Evolutionary conservation across 768 basidiomycete species (phyloP), one percentile per base, ranked within the genome.

Genomic region (Mycena albidolilacea): DNA sequence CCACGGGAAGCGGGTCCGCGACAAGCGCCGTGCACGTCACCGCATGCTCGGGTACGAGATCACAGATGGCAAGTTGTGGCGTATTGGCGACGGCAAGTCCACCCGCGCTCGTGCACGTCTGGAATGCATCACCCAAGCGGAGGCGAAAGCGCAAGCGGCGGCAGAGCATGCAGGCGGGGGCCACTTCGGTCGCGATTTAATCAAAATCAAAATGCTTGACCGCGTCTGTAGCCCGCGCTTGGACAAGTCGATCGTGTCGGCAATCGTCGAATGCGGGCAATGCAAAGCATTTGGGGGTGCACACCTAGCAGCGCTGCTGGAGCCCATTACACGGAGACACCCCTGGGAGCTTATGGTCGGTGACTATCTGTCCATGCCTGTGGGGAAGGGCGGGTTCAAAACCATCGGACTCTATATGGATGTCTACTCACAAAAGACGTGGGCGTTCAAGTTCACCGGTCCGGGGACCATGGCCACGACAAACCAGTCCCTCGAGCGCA

Each of bases 111-210:
- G 39, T 0, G 48, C 74, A 19, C n/a, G 64, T 2, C 19, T 75
- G 19, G 82, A 83, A 57, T 84, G 83, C 41, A 60, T 83, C 0
- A 76, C 79, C 1, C 72, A 77, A 63, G 69, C 23, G 50, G 82
- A 83, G 58, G 80, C 81, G 3, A 60, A 69, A 1, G 71, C 7
- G 8, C 14, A 75, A 48, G 82, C 81, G 6, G 38, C 69, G 43
- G 57, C 69, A 2, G 69, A 75, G 43, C 81, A 83, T 35, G 37
- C 30, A 39, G 19, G 75, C 8, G 70, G 74, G 0, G 83, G 83
- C 0, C 85, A 86, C 64, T 85, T 79, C 19, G 79, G 80, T 1
- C 66, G 81, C 0, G 84, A 86, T 67, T 14, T 64, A 3, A 78
- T 85, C 64, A 85, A 85, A 52, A 77, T 76, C 1, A 57, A 58